Evolutionary conservation across 2,329 filamentous ascomycete species (phyloP).

Genomic region (Calonectria pteridis): DNA sequence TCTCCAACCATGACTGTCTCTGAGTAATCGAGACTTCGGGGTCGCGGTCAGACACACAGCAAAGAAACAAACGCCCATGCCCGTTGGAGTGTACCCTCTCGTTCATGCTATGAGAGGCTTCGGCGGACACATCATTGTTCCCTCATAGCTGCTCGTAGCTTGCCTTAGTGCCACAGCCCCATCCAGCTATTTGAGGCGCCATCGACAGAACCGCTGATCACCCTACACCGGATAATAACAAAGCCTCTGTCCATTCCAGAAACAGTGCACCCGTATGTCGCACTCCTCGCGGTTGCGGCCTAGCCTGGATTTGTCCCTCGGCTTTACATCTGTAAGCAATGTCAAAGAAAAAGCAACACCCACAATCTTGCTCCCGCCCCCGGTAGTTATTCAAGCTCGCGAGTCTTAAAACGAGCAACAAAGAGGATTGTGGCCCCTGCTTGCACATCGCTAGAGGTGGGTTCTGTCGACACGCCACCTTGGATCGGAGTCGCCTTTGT

Average conservation of each 20-base stretch:
- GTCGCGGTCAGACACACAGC: conserved; percentile 31
- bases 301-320: conserved; percentile 9
- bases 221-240: conserved; percentile 19
- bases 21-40: conserved; percentile 31
- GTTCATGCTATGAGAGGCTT: conserved; percentile 14
- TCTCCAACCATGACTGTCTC: conserved; percentile 19
- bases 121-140: conserved; percentile 15
- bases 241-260: conserved; percentile 36
- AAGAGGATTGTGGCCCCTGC: conserved; percentile 34
- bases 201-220: conserved; percentile 23
- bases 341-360: conserved; percentile 13
- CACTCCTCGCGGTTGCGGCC: conserved; percentile 30
- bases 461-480: conserved; percentile 33
- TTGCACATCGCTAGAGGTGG: conserved; percentile 29
- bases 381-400: background rate
- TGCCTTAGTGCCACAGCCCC: conserved; percentile 17
- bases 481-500: conserved; percentile 29
- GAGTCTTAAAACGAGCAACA: conserved; percentile 11
- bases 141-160: conserved; percentile 3
- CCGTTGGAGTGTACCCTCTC: conserved; percentile 20
- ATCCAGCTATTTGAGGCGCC: conserved; percentile 15
- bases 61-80: conserved; percentile 15
- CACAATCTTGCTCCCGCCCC: conserved; percentile 11
- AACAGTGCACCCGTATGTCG: conserved; percentile 33
- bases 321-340: conserved; percentile 20